phyloP scores from a whole-genome alignment of 169 alveolate species.

The Eimeria sp. region DNA sequence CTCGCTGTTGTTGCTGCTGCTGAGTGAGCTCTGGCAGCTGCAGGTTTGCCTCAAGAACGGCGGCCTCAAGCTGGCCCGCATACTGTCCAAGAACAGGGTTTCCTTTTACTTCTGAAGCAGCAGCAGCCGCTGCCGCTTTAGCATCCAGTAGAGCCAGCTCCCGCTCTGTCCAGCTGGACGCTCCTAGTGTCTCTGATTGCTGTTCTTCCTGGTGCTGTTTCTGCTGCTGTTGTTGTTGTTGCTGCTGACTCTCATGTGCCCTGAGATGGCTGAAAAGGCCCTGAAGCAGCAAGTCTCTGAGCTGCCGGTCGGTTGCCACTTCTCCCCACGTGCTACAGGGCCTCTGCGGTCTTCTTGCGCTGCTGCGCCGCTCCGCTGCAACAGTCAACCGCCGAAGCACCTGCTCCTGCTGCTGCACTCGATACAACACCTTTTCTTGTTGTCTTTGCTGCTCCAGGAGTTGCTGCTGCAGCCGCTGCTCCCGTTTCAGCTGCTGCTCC shows the following conservation, averaged over 20 bases:
- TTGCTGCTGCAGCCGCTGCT: slow-evolving; percentile 50
- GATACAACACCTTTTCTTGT: slow-evolving; percentile 9
- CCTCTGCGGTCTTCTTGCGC: not conserved
- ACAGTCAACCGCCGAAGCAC: slow-evolving; percentile 16
- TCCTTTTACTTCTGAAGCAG: slow-evolving; percentile 5
- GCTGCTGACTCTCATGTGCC: not conserved
- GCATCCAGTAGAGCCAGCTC: slow-evolving; percentile 62
- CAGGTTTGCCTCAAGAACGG: slow-evolving; percentile 30
- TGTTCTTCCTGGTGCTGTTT: not conserved
- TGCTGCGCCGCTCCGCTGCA: not conserved
- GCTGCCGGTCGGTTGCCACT: not conserved
- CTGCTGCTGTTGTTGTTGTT: not conserved
- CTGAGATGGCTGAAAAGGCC: slow-evolving; percentile 13
- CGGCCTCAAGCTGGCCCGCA: slow-evolving; percentile 52
- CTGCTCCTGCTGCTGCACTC: slow-evolving; percentile 51
- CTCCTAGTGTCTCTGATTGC: not conserved
- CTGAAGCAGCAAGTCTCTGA: slow-evolving; percentile 21
- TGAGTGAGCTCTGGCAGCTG: slow-evolving; percentile 25
- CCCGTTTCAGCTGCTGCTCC: slow-evolving; percentile 52
- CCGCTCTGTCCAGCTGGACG: slow-evolving; percentile 41
- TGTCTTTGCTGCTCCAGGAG: slow-evolving; percentile 33
- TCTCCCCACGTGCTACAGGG: not conserved
- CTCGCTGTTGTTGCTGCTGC: slow-evolving; percentile 19
- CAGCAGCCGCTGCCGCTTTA: slow-evolving; percentile 23
- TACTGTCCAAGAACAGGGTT: not conserved